These are phyloP conservation scores for Begonia masoniana DNA, from an alignment of 306 rosid genomes.

Conservation along the genomic window DNA sequence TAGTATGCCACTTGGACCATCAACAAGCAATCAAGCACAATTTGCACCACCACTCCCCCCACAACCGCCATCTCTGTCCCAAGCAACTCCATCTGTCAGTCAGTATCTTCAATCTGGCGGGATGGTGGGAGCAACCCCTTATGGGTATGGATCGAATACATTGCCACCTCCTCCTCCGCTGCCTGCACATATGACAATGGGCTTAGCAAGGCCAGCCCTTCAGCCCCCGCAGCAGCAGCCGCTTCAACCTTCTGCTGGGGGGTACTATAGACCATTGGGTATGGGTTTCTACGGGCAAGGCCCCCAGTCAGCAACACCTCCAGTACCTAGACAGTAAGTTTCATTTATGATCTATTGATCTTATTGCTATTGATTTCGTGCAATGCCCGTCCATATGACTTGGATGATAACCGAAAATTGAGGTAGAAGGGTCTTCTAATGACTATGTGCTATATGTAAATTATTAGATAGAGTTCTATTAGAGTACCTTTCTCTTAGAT, in stretches of 20 bases:
- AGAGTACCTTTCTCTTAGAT: too few relatives aligned
- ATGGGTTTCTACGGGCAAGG: constrained; percentile 69
- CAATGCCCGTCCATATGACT: too few relatives aligned
- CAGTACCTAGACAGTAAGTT: constrained; percentile 69
- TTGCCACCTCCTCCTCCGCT: constrained; percentile 76
- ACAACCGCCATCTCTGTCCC: constrained; percentile 30
- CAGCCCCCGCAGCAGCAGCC: constrained; percentile 39
- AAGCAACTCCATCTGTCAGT: constrained; percentile 30
- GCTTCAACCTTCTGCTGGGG: constrained; percentile 49
- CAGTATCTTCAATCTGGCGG: constrained; percentile 61
- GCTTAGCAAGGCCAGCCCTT: constrained; percentile 39
- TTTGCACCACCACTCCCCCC: constrained; percentile 37
- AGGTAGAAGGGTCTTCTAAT: too few relatives aligned
- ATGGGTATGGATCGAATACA: constrained; percentile 42
- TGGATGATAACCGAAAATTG: too few relatives aligned
- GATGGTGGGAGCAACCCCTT: constrained; percentile 46
- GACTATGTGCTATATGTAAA: background rate
- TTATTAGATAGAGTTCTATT: background rate
- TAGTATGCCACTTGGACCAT: constrained; percentile 21
- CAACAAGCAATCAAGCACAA: constrained; percentile 33
- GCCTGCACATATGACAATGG: constrained; percentile 54
- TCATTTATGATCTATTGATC: background rate
- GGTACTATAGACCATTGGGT: constrained; percentile 60
- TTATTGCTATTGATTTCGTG: too few relatives aligned
- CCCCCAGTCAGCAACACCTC: constrained; percentile 51